Evolutionary conservation across 108 stramenopile genomes (phyloP), one percentile per base, ranked within the genome.

Genomic region (Fistulifera solaris): DNA sequence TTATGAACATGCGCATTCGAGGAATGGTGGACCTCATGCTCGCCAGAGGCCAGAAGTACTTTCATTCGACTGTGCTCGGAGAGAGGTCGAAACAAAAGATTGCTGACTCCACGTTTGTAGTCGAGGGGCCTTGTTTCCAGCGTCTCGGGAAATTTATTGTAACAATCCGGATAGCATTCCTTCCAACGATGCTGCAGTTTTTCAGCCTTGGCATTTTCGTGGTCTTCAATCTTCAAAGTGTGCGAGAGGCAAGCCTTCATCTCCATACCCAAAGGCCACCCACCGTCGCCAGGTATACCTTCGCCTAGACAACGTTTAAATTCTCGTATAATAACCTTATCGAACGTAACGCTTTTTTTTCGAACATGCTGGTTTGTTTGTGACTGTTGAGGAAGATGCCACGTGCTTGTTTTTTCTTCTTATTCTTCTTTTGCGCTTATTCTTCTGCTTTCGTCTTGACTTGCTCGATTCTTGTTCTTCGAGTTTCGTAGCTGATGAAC

Each of bases 241-340:
- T 48, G 43, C 31, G 51, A 18, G 6, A 35, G 15, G 11, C 41
- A 24, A 2, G 77, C 21, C 1, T 46, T 17, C 19, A 44, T 24
- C 19, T 68, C 76, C 57, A 90, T 61, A 26, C 85, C 89, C 42
- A 91, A 50, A 5, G 89, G 89, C 81, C 83, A 91, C 23, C 85
- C 85, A 10, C 89, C 89, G 62, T 85, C 80, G 19, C 59, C 69
- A 13, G 89, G 89, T 11, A 91, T 85, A 8, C 59, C 70, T 42
- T 80, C 79, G 42, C 78, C 78, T 16, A 91, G 63, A 24, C 58
- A 59, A 28, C 81, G 71, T 10, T 66, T 65, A 14, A 70, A 76
- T 27, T 67, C 54, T 17, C 61, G 46, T 8, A 78, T 63, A 19
- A 54, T 40, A 0, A 81, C 68, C 0, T 52, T 57, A 18, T 67